Percentiles rank a stretch among this genome's conserved stretches.
Conservation (phyloP, 345 rosid species). For the Eucalyptus sideroxylon region DNA sequence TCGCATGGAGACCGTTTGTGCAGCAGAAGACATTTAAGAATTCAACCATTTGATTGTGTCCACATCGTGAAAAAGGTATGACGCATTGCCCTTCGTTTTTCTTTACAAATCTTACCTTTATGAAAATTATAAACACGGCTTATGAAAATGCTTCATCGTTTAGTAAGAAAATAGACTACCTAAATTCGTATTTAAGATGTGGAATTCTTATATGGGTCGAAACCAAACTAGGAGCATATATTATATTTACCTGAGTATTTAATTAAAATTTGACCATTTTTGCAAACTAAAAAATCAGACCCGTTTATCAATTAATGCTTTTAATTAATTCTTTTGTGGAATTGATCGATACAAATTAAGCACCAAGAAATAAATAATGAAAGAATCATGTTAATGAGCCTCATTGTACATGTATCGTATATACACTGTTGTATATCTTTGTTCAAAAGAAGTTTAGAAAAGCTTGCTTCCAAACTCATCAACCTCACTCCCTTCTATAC, state of each 20-base stretch:
- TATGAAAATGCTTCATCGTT: not conserved
- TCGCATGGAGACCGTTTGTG: not conserved
- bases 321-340: not conserved
- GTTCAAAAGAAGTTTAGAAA: not conserved
- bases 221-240: not conserved
- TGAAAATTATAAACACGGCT: not conserved
- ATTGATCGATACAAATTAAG: not conserved
- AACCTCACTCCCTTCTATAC: not conserved
- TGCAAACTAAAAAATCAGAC: too few relatives aligned
- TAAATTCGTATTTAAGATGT: not conserved
- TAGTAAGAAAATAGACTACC: not conserved
- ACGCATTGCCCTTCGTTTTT: not conserved
- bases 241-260: not conserved
- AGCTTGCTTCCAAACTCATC: constrained; percentile 41
- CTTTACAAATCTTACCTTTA: not conserved
- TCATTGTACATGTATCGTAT: not conserved
- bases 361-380: not conserved
- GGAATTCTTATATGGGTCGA: not conserved
- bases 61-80: not conserved
- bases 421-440: too few relatives aligned
- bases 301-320: not conserved
- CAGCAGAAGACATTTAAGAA: not conserved
- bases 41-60: not conserved
- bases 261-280: too few relatives aligned
- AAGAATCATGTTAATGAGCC: not conserved